phyloP scores from a whole-genome alignment of 192 early-diverging fungal genomes.

The Powellomyces hirtus region DNA sequence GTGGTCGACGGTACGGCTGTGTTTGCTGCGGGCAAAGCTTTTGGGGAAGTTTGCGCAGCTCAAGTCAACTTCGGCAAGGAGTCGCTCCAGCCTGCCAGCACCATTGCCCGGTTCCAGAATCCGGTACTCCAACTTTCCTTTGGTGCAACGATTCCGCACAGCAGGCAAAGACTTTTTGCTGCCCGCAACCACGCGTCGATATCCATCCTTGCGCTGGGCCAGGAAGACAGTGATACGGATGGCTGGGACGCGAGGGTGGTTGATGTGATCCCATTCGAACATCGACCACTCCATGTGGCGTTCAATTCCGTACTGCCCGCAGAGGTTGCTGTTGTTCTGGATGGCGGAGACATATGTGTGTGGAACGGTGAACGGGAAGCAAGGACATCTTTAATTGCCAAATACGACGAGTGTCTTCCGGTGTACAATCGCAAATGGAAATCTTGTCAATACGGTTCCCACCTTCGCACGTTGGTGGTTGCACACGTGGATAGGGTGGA shows the following conservation, averaged over 20 bases:
- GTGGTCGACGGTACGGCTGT: background rate
- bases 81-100: no score
- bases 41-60: background rate
- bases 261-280: background rate
- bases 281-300: slow-evolving; percentile 20
- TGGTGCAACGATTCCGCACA: background rate
- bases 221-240: background rate
- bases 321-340: slow-evolving; percentile 18
- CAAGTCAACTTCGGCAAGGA: background rate
- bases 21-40: background rate
- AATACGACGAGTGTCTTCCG: background rate
- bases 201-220: background rate
- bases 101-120: slow-evolving; percentile 1
- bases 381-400: background rate
- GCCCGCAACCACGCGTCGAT: background rate
- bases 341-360: slow-evolving; percentile 13
- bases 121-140: background rate
- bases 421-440: slow-evolving; percentile 15
- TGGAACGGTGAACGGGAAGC: slow-evolving; percentile 11
- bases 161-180: background rate
- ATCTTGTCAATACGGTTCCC: slow-evolving; percentile 10
- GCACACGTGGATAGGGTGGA: slow-evolving; percentile 11
- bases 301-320: slow-evolving; percentile 12
- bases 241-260: background rate
- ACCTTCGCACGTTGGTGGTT: slow-evolving; percentile 15